A percentile compares a stretch with the other conserved stretches of the same genome.
Conservation (phyloP, 2,329 filamentous ascomycete species). For the Coniochaeta hoffmannii region DNA sequence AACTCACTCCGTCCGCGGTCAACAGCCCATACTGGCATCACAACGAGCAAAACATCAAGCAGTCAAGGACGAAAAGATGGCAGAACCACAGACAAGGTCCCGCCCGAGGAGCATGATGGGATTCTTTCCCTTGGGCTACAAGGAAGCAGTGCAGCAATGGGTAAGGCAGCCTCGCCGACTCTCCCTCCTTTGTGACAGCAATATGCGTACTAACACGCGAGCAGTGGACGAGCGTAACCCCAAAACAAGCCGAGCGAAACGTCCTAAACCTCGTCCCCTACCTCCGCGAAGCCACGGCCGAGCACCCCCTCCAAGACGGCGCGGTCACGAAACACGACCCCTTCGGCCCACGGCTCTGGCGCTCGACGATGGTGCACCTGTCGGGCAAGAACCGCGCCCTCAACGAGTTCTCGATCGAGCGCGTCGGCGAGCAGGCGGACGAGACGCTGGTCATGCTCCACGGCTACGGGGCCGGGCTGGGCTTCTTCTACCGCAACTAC, state of each 20-base stretch:
- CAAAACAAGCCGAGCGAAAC: slow-evolving; percentile 76
- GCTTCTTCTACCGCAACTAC: slow-evolving; percentile 98
- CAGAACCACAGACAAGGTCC: not conserved
- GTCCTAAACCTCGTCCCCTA: slow-evolving; percentile 83
- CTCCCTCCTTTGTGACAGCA: not conserved
- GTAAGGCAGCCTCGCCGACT: slow-evolving; percentile 37
- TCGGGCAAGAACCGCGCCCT: slow-evolving; percentile 79
- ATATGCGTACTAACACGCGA: not conserved
- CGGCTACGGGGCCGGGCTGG: slow-evolving; percentile 90
- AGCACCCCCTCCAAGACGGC: slow-evolving; percentile 28
- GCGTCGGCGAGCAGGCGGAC: slow-evolving; percentile 68
- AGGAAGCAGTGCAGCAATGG: slow-evolving; percentile 89
- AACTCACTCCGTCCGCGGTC: slow-evolving; percentile 6
- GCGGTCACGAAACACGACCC: slow-evolving; percentile 53
- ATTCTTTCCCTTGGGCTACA: slow-evolving; percentile 83
- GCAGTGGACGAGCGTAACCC: slow-evolving; percentile 80
- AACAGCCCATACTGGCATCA: slow-evolving; percentile 16
- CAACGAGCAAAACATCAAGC: slow-evolving; percentile 11
- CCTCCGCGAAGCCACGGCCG: slow-evolving; percentile 62
- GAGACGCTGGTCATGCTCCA: slow-evolving; percentile 94
- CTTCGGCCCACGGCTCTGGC: slow-evolving; percentile 78
- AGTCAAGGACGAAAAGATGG: slow-evolving; percentile 5
- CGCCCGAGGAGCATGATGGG: slow-evolving; percentile 36
- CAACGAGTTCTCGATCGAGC: slow-evolving; percentile 89
- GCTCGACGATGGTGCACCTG: slow-evolving; percentile 74